Base-by-base conservation (phyloP, 805 yeast genomes). In the Myxozyma sirexii region DNA sequence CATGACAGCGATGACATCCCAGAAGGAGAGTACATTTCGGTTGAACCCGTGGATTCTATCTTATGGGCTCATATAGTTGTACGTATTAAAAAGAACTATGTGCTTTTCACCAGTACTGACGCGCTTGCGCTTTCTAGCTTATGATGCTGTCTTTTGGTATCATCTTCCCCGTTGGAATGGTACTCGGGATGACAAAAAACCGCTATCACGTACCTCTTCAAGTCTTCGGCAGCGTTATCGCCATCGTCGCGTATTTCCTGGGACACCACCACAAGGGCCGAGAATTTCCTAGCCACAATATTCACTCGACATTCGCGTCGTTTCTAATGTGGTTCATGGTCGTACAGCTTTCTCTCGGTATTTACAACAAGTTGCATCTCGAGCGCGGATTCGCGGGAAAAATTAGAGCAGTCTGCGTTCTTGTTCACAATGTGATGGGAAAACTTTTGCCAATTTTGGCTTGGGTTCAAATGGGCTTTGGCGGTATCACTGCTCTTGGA, bases 401-500 rank as follows among this genome's bases (percentile, higher is more conserved):
- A 48, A 58, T 77, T 37, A 70, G 74, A 23, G 49, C 54, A 10
- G 66, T 60, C 19, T 54, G 74, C 46, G 68, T 71, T 56, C 52
- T 67, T 41, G 63, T 68, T 12, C 78, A 76, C 57, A 72, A 76
- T 4, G 56, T 72, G n/a, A 44, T 70, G 35, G 74, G 77, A 63
- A 66, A 60, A 46, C 19, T 63, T 21, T 54, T 67, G 46, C 80
- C 80, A 5, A 63, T 76, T 5, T 63, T 76, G 29, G 94, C 96
- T 7, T 90, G 96, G 88, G 86, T 91, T 8, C 84, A 89, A 64
- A 81, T 83, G 33, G 84, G 91, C 53, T 75, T 93, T 75, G 93
- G 96, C 0, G 90, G 93, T 4, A 86, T 89, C 46, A 87, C 96
- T 1, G 70, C 91, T 63, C 82, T 90, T 64, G 97, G 97, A 1